Base-by-base conservation (phyloP, 495 filamentous ascomycete genomes). In the Rusavskia elegans region DNA sequence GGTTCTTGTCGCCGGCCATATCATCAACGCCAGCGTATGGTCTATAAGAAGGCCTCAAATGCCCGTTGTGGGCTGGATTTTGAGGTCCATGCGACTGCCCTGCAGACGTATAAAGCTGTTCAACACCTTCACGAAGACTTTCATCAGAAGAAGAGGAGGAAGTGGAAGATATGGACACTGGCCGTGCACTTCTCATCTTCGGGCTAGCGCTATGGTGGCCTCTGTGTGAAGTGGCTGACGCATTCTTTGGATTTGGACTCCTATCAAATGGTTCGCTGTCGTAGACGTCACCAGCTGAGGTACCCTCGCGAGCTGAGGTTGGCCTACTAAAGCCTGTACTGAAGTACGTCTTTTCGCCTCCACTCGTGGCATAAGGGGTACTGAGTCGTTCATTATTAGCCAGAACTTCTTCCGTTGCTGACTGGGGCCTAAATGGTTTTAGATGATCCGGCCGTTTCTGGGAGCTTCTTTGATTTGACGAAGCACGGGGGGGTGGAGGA, bases 281-380 rank as follows among this genome's bases (percentile, higher is more conserved):
- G 37, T 55, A 53, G 11, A 46, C 17, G 13, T 50, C 48, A 37
- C 9, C 30, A 17, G 25, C 25, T 5, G 48, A 50, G 45, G 19
- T 44, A 35, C 32, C 32, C 6, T 35, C 32, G 32, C 32, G 32
- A 11, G 32, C 32, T 35, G 32, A 35, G 32, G 32, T 35, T 35
- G 32, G 32, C 32, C 32, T 35, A 7, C 32, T 35, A 11, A 35
- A 35, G 32, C 32, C 13, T 10, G 32, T 35, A 35, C 32, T 64
- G 52, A 79, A 69, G 54, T 73, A 71, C 0, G 79, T 82, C 68
- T 75, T 84, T 60, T 92, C 87, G 16, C 85, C 85, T 48, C 79
- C 76, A 29, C 76, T 65, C 3, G 73, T 76, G 36, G 79, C 73
- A 60, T 94, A 92, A 0, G 81, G 78, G 8, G 81, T 84, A 51